A percentile compares a stretch with the other conserved stretches of the same genome.
These are phyloP conservation scores for Pythium insidiosum DNA, from an alignment of 352 stramenopile genomes.

Conservation along the genomic window DNA sequence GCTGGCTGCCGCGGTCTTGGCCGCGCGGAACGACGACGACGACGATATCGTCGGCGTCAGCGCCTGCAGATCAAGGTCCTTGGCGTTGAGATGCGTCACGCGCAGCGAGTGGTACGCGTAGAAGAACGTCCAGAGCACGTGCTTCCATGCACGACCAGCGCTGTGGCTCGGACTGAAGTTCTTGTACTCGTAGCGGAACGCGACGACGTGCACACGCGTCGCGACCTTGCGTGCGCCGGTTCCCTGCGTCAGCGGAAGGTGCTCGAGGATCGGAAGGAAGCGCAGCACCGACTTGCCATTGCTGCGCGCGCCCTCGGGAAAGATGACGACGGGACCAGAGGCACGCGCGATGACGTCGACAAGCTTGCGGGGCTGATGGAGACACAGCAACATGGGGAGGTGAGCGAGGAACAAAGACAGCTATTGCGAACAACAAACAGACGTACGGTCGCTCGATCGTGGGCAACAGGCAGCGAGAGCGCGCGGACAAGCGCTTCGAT, in stretches of 20 bases:
- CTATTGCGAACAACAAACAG: too few relatives aligned
- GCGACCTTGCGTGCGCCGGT: conserved; percentile 9
- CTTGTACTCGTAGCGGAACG: conserved; percentile 76
- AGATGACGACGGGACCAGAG: conserved; percentile 59
- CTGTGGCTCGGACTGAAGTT: conserved; percentile 69
- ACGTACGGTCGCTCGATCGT: conserved; percentile 27
- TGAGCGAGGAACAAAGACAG: too few relatives aligned
- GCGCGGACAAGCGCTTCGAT: conserved; percentile 57
- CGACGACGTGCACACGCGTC: conserved; percentile 55
- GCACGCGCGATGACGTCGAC: conserved; percentile 54
- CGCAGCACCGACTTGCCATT: conserved; percentile 71
- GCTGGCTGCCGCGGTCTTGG: conserved; percentile 28
- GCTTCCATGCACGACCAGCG: conserved; percentile 38
- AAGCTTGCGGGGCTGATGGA: conserved; percentile 36
- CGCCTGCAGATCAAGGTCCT: conserved; percentile 48
- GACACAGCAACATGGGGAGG: not conserved
- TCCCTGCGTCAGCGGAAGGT: conserved; percentile 25
- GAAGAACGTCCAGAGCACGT: conserved; percentile 62
- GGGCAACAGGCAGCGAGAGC: conserved; percentile 33
- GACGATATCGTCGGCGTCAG: conserved; percentile 13
- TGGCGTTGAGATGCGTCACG: conserved; percentile 50
- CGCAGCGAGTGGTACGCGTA: conserved; percentile 61
- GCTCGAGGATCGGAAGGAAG: conserved; percentile 65
- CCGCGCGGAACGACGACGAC: conserved; percentile 12
- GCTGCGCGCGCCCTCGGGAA: conserved; percentile 67